Evolutionary conservation across 352 stramenopile genomes (phyloP), one percentile per base, ranked within the genome.

Genomic region (Ochromonadaceae sp.): DNA sequence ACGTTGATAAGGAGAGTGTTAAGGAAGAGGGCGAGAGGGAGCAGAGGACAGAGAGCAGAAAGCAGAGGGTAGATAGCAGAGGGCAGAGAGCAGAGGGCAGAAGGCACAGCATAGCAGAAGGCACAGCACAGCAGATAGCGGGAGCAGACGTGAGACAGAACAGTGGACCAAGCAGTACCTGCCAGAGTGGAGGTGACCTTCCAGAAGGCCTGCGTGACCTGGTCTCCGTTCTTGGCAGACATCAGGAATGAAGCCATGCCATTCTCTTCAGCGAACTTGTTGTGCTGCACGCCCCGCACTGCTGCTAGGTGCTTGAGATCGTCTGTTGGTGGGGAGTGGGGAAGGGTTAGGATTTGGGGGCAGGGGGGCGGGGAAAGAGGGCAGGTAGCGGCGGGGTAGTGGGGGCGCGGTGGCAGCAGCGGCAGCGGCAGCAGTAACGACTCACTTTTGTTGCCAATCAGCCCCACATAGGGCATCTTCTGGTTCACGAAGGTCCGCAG

Each of bases 221-320:
- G 74, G 71, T 96, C 87, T n/a, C 87, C 88, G 0, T 81, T 89
- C 73, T 95, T 96, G 25, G 88, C 88, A 30, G 86, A 95, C 61
- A 95, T 78, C 53, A 91, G 86, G 70, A 86, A 95, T 56, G 78
- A 84, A 65, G 89, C 76, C 43, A 81, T 74, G 58, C 88, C 80
- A 74, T 95, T 94, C 68, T 95, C 86, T 41, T 92, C 83, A 0
- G 81, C 87, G 60, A 95, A 95, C 42, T 88, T 81, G 59, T 91
- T 86, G 72, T 92, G 83, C 59, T 90, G 90, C 53, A 75, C 74
- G 1, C 76, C 76, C 56, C 87, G 86, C 9, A 95, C 86, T 4
- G 84, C 80, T 35, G 86, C 75, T 9, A 95, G 44, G 62, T 96
- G 86, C 58, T 85, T 90, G 52, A 96, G 58, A 70, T 95, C 85